Percentiles rank a stretch among this genome's conserved stretches.
Evolutionary conservation across 345 rosid genomes (phyloP).

Genomic region (Arabidopsis arenosa): DNA sequence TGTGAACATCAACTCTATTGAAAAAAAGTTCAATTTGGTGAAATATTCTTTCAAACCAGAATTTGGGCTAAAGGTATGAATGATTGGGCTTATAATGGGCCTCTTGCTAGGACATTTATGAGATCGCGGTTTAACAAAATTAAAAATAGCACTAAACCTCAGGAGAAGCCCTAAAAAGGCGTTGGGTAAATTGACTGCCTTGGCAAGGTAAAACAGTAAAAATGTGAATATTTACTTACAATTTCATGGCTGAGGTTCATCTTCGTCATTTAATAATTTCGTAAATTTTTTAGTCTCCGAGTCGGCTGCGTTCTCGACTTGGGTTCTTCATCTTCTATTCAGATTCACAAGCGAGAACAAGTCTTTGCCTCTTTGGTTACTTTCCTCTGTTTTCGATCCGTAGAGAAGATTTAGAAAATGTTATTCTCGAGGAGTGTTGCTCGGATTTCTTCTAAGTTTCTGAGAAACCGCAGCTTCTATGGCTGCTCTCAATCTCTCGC

Average conservation of each 20-base stretch:
- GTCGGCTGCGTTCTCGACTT: slow-evolving; percentile 30
- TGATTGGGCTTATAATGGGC: neutral
- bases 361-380: neutral
- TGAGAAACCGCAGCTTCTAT: slow-evolving; percentile 44
- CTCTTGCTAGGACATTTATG: neutral
- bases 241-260: slow-evolving; percentile 46
- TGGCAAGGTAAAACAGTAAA: neutral
- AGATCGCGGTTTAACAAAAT: too few relatives aligned
- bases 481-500: slow-evolving; percentile 44
- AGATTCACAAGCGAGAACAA: slow-evolving; percentile 36
- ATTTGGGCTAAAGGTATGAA: too few relatives aligned
- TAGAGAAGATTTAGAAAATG: slow-evolving; percentile 33
- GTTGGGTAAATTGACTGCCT: neutral
- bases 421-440: slow-evolving; percentile 42
- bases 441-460: slow-evolving; percentile 49
- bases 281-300: neutral
- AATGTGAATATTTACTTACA: neutral
- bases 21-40: too few relatives aligned
- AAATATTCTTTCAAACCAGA: too few relatives aligned
- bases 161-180: slow-evolving; percentile 30
- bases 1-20: too few relatives aligned
- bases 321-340: neutral
- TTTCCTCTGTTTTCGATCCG: slow-evolving; percentile 36
- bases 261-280: slow-evolving; percentile 40
- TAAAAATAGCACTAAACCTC: neutral